phyloP scores from a whole-genome alignment of 139 green algal species.

The Tetradesmus obliquus region DNA sequence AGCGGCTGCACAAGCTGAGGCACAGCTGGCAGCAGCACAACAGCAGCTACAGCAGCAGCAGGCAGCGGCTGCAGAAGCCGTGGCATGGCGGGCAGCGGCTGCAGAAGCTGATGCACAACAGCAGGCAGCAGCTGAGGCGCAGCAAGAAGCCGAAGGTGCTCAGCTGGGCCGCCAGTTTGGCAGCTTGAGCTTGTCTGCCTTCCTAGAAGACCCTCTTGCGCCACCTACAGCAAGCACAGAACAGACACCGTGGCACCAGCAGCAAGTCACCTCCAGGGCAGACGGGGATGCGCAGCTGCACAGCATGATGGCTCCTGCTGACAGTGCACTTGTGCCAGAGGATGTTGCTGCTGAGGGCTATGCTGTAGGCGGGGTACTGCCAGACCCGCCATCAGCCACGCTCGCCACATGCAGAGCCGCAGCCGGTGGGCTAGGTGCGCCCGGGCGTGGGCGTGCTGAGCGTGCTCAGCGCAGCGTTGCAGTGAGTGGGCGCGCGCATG shows the following conservation, averaged over 20 bases:
- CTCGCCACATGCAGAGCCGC: not conserved
- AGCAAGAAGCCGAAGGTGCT: not conserved
- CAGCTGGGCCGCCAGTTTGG: too few species aligned
- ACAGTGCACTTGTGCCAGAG: not conserved
- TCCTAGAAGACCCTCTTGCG: too few species aligned
- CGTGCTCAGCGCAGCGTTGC: not conserved
- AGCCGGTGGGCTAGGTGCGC: too few species aligned
- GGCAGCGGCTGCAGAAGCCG: not conserved
- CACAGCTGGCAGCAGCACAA: not conserved
- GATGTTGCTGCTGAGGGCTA: not conserved
- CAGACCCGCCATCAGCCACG: not conserved
- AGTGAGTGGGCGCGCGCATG: not conserved
- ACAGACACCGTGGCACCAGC: too few species aligned
- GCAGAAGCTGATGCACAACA: not conserved
- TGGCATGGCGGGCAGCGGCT: not conserved
- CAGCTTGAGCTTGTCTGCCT: too few species aligned
- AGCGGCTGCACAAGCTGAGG: not conserved
- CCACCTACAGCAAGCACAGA: too few species aligned
- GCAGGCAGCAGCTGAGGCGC: not conserved
- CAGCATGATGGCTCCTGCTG: not conserved
- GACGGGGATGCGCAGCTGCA: not conserved
- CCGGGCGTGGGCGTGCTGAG: too few species aligned
- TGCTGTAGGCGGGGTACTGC: not conserved
- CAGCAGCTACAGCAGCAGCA: not conserved
- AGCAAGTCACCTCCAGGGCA: not conserved